phyloP scores from a whole-genome alignment of 805 yeast species.

The Lipomyces starkeyi region DNA sequence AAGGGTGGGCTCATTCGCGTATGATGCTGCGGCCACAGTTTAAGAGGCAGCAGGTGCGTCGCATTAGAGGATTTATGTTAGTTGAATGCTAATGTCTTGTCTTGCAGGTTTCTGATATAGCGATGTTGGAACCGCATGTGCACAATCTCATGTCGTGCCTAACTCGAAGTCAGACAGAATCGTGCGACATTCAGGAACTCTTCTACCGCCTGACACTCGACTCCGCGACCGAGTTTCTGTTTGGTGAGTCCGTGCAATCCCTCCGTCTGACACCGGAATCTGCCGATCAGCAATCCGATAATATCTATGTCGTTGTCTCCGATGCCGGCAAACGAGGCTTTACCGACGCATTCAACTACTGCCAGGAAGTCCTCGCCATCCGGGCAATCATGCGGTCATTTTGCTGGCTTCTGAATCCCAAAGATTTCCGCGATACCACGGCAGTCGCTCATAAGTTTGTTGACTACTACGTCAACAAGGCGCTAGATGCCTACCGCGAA shows the following conservation, averaged over 20 bases:
- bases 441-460: constrained; percentile 47
- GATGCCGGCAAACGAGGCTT: constrained; percentile 35
- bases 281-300: not conserved
- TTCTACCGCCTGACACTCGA: constrained; percentile 46
- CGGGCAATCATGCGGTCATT: constrained; percentile 39
- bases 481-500: constrained; percentile 41
- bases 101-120: constrained; percentile 38
- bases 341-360: constrained; percentile 39
- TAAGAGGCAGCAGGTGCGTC: constrained; percentile 43
- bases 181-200: constrained; percentile 43
- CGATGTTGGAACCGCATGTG: constrained; percentile 42
- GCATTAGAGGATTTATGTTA: not conserved
- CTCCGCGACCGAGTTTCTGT: constrained; percentile 47
- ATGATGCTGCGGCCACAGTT: constrained; percentile 49
- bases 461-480: constrained; percentile 51
- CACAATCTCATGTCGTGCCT: constrained; percentile 36
- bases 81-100: not conserved
- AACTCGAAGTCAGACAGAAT: constrained; percentile 12
- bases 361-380: constrained; percentile 34
- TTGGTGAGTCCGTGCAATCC: constrained; percentile 45
- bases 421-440: constrained; percentile 46
- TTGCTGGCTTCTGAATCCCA: constrained; percentile 36
- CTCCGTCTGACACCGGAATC: constrained; percentile 29
- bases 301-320: constrained; percentile 16
- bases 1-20: constrained; percentile 49